Base-by-base conservation (phyloP, 495 filamentous ascomycete species). In the Polyplosphaeria fusca region DNA sequence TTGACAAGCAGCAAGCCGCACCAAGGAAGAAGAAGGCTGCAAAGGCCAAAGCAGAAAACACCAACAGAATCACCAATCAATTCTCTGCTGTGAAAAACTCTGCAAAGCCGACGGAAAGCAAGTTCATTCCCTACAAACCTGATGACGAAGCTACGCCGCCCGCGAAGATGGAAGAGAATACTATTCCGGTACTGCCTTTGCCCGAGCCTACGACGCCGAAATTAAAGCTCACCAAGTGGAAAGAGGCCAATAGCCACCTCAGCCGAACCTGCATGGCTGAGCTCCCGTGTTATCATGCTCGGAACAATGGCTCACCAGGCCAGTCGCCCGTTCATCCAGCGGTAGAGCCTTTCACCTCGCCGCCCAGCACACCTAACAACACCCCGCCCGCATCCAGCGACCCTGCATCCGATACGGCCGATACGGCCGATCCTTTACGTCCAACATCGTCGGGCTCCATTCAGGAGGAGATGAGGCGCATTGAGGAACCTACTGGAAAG, bases 301-400 rank as follows among this genome's bases (percentile, higher is more conserved):
- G 55, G 26, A 44, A 52, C 40, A 59, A 59, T 26, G 18, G 28
- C 7, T 22, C 47, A 12, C 47, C 55, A n/a, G 14, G 9, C 41
- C 24, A 43, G 40, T 35, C 30, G n/a, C n/a, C n/a, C n/a, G n/a
- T 35, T 35, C 30, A 23, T 4, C 52, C 52, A 20, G 42, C 24
- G 35, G 25, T 55, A 42, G 52, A 55, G 19, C 28, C 52, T 2
- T 47, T 55, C 20, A 55, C 52, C 23, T 40, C 52, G 12, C 26
- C 28, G 30, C 30, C 30, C 30, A 35, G 7, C 14, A 35, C 30
- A 35, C 30, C 30, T 14, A 35, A n/a, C n/a, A n/a, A n/a, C n/a
- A n/a, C n/a, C n/a, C n/a, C n/a, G n/a, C n/a, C n/a, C n/a, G n/a
- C n/a, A n/a, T n/a, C n/a, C n/a, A n/a, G n/a, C n/a, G n/a, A n/a